phyloP scores from a whole-genome alignment of 768 basidiomycete genomes.

The Xerocomellus amylosporus region DNA sequence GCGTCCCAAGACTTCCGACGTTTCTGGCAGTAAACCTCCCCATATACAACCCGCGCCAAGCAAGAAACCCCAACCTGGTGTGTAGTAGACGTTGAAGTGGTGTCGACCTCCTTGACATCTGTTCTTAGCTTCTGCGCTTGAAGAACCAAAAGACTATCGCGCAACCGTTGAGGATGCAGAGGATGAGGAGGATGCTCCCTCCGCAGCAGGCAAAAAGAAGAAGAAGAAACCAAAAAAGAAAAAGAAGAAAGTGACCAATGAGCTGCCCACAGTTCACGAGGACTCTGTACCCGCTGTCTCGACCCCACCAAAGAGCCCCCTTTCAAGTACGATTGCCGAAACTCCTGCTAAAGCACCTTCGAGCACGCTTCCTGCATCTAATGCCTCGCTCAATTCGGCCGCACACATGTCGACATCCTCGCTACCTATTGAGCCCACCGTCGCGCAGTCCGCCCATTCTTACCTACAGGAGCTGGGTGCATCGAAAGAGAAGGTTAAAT shows the following conservation, averaged over 20 bases:
- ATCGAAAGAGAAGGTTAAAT: conserved; percentile 67
- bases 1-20: conserved; percentile 4
- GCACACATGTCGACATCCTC: conserved; percentile 38
- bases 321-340: conserved; percentile 19
- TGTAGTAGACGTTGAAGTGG: neutral
- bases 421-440: conserved; percentile 45
- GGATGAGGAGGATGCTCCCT: conserved; percentile 50
- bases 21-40: conserved; percentile 10
- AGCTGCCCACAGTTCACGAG: conserved; percentile 24
- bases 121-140: conserved; percentile 8
- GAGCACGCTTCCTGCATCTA: conserved; percentile 7
- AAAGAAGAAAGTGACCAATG: conserved; percentile 44
- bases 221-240: conserved; percentile 69
- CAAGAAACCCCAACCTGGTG: conserved; percentile 16
- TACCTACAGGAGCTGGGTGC: conserved; percentile 56
- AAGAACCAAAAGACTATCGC: conserved; percentile 35
- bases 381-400: conserved; percentile 20
- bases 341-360: conserved; percentile 23
- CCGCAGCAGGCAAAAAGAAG: conserved; percentile 52
- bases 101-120: neutral
- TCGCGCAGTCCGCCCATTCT: conserved; percentile 67
- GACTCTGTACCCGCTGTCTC: conserved; percentile 13
- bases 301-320: conserved; percentile 18
- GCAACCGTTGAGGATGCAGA: conserved; percentile 71
- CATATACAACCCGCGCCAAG: conserved; percentile 5